Percentiles rank a stretch among this genome's conserved stretches.
Conservation (phyloP, 1,284 basidiomycete species). For the Trametes hirsuta region DNA sequence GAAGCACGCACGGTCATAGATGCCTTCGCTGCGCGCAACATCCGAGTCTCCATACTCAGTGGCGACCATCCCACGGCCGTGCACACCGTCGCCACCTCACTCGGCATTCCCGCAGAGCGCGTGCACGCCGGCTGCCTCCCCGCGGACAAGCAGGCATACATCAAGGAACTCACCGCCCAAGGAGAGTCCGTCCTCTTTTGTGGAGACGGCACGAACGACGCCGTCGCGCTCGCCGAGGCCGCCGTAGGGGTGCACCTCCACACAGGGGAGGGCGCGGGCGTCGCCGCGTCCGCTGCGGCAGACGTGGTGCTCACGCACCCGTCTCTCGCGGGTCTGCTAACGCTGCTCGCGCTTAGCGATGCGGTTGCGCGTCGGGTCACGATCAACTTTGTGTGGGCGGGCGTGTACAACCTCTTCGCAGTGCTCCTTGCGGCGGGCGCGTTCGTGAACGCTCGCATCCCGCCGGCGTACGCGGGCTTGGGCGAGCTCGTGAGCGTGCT, state of each 20-base stretch:
- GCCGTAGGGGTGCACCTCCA: conserved; percentile 52
- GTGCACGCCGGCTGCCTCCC: conserved; percentile 53
- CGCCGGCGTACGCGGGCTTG: conserved; percentile 46
- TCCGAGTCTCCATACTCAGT: conserved; percentile 52
- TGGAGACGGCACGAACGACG: conserved; percentile 57
- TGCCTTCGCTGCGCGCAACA: conserved; percentile 40
- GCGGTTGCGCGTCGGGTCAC: conserved; percentile 45
- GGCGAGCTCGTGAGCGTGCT: conserved; percentile 47
- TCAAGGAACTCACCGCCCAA: conserved; percentile 38
- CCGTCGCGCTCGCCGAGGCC: conserved; percentile 54
- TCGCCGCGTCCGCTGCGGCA: conserved; percentile 45
- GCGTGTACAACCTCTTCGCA: conserved; percentile 47
- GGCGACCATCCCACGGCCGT: conserved; percentile 60
- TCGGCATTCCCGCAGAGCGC: conserved; percentile 44
- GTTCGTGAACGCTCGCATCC: conserved; percentile 43
- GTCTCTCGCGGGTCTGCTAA: conserved; percentile 41
- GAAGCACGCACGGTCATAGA: conserved; percentile 45
- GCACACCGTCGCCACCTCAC: conserved; percentile 44
- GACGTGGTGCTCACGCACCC: conserved; percentile 51
- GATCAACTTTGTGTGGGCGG: conserved; percentile 51
- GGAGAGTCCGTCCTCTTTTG: conserved; percentile 43
- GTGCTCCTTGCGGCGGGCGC: conserved; percentile 55
- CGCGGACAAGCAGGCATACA: conserved; percentile 51
- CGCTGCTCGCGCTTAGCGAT: conserved; percentile 45
- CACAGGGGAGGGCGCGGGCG: conserved; percentile 40